A percentile compares a stretch with the other conserved stretches of the same genome.
Conservation (phyloP, 2,329 filamentous ascomycete species). For the Stromatinia cepivora region DNA sequence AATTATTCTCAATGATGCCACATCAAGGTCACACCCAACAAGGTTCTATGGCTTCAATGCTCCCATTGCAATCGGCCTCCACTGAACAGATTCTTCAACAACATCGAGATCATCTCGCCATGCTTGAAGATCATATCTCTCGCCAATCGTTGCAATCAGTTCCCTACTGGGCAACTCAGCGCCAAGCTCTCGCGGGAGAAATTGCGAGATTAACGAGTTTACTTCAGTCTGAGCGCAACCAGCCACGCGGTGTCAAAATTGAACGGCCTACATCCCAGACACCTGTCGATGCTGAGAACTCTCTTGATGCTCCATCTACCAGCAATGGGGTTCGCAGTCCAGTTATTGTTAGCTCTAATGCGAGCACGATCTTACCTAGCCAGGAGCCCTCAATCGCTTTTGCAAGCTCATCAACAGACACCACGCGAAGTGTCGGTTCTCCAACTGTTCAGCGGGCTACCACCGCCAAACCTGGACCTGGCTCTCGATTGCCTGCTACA, state of each 20-base stretch:
- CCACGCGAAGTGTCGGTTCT: constrained; percentile 9
- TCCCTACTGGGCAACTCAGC: constrained; percentile 49
- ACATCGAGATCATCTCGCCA: constrained; percentile 55
- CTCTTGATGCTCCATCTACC: background rate
- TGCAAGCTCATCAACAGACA: background rate
- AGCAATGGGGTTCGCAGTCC: background rate
- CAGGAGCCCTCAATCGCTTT: background rate
- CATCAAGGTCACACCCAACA: constrained; percentile 4
- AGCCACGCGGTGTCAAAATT: background rate
- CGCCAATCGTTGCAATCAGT: constrained; percentile 50
- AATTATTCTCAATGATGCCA: constrained; percentile 28
- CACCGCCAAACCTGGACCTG: constrained; percentile 6
- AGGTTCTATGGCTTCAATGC: background rate
- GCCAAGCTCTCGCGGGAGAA: constrained; percentile 44
- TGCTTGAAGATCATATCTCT: constrained; percentile 57
- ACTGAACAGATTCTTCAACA: constrained; percentile 36
- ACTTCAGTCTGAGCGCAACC: background rate
- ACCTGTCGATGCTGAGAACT: background rate
- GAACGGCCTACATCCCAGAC: background rate
- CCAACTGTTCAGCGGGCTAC: background rate
- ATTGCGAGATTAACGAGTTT: constrained; percentile 2
- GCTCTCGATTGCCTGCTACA: constrained; percentile 34
- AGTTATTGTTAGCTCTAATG: background rate
- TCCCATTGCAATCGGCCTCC: constrained; percentile 24
- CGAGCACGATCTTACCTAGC: background rate